Evolutionary conservation across 1,284 basidiomycete genomes (phyloP), one percentile per base, ranked within the genome.

Genomic region (Trichosporon inkin): DNA sequence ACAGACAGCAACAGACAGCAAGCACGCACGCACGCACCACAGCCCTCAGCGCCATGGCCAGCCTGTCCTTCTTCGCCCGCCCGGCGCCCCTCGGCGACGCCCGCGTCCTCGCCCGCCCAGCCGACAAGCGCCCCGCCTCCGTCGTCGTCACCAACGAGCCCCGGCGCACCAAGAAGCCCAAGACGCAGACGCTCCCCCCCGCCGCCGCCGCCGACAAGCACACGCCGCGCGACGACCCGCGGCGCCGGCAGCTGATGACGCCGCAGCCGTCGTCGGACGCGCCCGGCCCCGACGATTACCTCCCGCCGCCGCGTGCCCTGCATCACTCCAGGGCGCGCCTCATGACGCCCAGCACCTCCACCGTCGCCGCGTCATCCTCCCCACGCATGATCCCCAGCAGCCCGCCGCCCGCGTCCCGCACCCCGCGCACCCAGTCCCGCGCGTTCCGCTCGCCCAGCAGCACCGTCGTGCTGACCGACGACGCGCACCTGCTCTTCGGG

Each of bases 341-440:
- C 44, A 49, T 68, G 40, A 75, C 75, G 7, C 75, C 75, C 1
- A 68, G 67, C 22, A 71, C 74, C 3, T 74, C 72, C 13, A 77
- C 75, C 24, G 72, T 75, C 24, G 74, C 75, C 4, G 67, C 63
- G 28, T 74, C 70, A 20, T 74, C 73, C n/a, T 73, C 72, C 0
- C 73, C 73, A 10, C 67, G 66, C 24, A 67, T 66, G 39, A 10
- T 49, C 60, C 13, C 62, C 62, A 7, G 62, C 66, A 19, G 62
- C 68, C 49, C 68, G 63, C 58, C 54, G 60, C n/a, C n/a, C n/a
- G n/a, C n/a, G n/a, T n/a, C n/a, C n/a, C n/a, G 6, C 22, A 35
- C 32, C 7, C 35, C 24, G 39, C 36, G 38, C 13, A 20, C 17
- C 22, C 6, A 38, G 28, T 20, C 34, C 13, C 40, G 28, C 55